Evolutionary conservation across 2,329 filamentous ascomycete genomes (phyloP).

Genomic region (Rugonectria rugulosa): DNA sequence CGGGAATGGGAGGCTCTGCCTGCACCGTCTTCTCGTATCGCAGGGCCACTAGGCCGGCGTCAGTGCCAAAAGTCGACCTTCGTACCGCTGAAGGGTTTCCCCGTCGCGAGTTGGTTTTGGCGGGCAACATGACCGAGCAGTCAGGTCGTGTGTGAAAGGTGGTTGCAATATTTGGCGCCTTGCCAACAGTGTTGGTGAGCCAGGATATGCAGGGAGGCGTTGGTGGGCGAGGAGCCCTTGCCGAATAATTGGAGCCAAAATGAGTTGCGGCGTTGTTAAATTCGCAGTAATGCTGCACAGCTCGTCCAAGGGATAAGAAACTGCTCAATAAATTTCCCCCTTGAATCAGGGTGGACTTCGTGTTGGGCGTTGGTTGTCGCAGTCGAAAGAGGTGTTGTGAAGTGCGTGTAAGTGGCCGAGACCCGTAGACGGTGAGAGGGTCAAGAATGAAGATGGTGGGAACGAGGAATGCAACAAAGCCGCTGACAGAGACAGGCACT

Average conservation of each 20-base stretch:
- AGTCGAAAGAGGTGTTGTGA: not conserved
- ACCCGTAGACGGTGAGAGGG: slow-evolving; percentile 1
- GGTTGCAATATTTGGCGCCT: slow-evolving; percentile 11
- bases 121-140: slow-evolving; percentile 45
- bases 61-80: slow-evolving; percentile 52
- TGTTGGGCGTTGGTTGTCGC: not conserved
- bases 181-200: slow-evolving; percentile 15
- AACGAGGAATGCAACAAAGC: slow-evolving; percentile 9
- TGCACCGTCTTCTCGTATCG: slow-evolving; percentile 68
- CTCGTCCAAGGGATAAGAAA: not conserved
- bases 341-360: slow-evolving; percentile 2
- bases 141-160: slow-evolving; percentile 12
- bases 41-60: slow-evolving; percentile 59
- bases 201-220: slow-evolving; percentile 12
- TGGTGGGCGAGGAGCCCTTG: slow-evolving; percentile 15
- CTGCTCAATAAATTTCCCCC: not conserved
- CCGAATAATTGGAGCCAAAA: slow-evolving; percentile 13
- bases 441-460: slow-evolving; percentile 1
- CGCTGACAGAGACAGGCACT: slow-evolving; percentile 7
- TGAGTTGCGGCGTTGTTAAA: not conserved
- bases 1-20: slow-evolving; percentile 64
- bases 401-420: slow-evolving; percentile 17
- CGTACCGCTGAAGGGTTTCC: slow-evolving; percentile 48
- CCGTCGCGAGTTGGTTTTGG: slow-evolving; percentile 53
- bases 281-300: not conserved